Evolutionary conservation across 2,329 filamentous ascomycete species (phyloP).

Genomic region (Pyricularia sp.): DNA sequence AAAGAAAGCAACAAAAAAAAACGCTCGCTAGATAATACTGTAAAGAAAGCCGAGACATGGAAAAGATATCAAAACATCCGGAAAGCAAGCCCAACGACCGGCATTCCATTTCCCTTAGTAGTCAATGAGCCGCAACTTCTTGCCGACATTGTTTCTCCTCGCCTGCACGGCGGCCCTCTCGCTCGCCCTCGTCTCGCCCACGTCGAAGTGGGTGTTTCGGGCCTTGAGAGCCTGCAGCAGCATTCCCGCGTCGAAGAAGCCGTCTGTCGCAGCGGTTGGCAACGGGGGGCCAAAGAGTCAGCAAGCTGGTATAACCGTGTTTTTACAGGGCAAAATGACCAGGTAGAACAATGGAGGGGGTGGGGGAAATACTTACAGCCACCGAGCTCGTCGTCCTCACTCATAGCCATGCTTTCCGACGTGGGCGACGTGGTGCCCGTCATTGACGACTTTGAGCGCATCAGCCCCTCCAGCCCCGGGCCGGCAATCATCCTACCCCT

Average conservation of each 20-base stretch:
- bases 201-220: conserved; percentile 44
- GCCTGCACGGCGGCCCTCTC: conserved; percentile 51
- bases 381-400: conserved; percentile 82
- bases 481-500: conserved; percentile 64
- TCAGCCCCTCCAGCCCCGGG: conserved; percentile 27
- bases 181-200: conserved; percentile 41
- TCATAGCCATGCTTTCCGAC: conserved; percentile 62
- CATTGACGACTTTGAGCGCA: conserved; percentile 28
- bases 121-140: conserved; percentile 62
- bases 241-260: conserved; percentile 97
- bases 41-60: neutral
- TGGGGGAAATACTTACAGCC: conserved; percentile 63
- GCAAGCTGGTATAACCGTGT: conserved; percentile 16
- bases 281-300: conserved; percentile 1
- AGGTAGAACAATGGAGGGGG: neutral
- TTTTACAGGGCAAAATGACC: neutral
- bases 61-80: neutral
- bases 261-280: conserved; percentile 47
- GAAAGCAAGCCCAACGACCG: neutral
- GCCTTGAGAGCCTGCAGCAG: conserved; percentile 79
- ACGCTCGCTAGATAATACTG: neutral
- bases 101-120: conserved; percentile 28
- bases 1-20: neutral
- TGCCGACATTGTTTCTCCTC: conserved; percentile 59
- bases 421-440: conserved; percentile 49